Evolutionary conservation across 1,284 basidiomycete species (phyloP), one percentile per base, ranked within the genome.

Genomic region (Meira miltonrushii): DNA sequence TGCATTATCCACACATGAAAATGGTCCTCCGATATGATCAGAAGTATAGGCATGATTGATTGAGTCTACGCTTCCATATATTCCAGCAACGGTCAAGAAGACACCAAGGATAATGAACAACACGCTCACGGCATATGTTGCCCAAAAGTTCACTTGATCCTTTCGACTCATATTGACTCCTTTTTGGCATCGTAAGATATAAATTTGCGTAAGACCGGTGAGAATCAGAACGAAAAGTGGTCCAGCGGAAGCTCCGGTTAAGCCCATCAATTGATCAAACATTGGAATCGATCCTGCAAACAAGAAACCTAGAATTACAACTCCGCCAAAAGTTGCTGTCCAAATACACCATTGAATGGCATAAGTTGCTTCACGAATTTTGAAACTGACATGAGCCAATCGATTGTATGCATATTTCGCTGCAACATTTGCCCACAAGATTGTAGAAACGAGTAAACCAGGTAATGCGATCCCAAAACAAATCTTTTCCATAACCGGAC

Each of bases 331-430:
- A 21, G 37, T 21, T 11, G 11, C 61, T 43, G 80, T 77, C 86
- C 86, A 87, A 1, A 81, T 79, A 19, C 75, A 67, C 85, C 86
- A 87, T 54, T 86, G 86, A 5, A 82, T 78, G 17, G 81, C 25
- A 0, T 85, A 85, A 66, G 86, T 83, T 13, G 79, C 80, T 61
- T 85, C 28, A 8, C 28, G 82, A 53, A 87, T 72, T 70, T 87
- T 86, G 13, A 78, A 76, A 7, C 83, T 82, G 60, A 82, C 81
- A n/a, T 85, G 82, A 69, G 87, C 84, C 55, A 84, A 65, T 10
- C 85, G 82, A 57, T 87, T 81, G 67, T 87, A 86, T 50, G 86
- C 68, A 47, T 85, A 82, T 70, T 86, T 86, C 25, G 84, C 83
- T 5, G 84, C 81, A 0, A 83, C 81, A 69, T 85, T 83, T 13